Base-by-base conservation (phyloP, 257 asterid species). In the Primulina eburnea region DNA sequence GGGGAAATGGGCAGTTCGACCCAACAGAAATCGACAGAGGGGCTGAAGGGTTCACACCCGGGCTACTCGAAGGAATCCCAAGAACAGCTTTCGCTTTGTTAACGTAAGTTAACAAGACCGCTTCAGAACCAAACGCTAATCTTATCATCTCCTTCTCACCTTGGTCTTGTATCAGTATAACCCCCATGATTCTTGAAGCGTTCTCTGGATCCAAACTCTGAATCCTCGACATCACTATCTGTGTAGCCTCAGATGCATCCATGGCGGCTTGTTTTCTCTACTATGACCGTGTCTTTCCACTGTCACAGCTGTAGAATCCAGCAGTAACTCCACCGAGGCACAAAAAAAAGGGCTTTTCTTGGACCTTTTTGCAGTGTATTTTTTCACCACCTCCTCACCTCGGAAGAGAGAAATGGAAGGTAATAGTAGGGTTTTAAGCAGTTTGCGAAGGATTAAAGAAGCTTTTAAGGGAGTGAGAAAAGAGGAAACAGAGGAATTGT, bases 1-100 rank as follows among this genome's bases (percentile, higher is more conserved):
- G 86, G 26, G 81, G 75, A 64, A 84, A 81, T 64, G 78, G 84
- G 76, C 78, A 71, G 73, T 43, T 43, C 9, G 72, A 72, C 40
- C 77, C 77, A 55, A 69, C 70, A 14, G 82, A 52, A 63, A 68
- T 69, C n/a, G 78, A 52, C 24, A 78, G 52, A 59, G 57, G 21
- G 57, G 21, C 57, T 1, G 57, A 50, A 50, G 57, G 57, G 21
- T 50, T 50, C 20, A 5, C 57, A 50, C 20, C 16, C 21, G 57
- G 57, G 57, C 57, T 50, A 50, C 57, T 50, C 21, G 57, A 16
- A 17, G 57, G 57, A 50, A 50, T 50, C 7, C 57, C 57, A 20
- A 50, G 21, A 50, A 50, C 57, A 50, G 57, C 57, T 50, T 50
- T 50, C 21, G 57, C 57, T 50, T 50, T 81, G 67, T 37, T 67